Percentiles rank a stretch among this genome's conserved stretches.
Evolutionary conservation across 2,329 filamentous ascomycete genomes (phyloP).

Genomic region (Periconia macrospinosa): DNA sequence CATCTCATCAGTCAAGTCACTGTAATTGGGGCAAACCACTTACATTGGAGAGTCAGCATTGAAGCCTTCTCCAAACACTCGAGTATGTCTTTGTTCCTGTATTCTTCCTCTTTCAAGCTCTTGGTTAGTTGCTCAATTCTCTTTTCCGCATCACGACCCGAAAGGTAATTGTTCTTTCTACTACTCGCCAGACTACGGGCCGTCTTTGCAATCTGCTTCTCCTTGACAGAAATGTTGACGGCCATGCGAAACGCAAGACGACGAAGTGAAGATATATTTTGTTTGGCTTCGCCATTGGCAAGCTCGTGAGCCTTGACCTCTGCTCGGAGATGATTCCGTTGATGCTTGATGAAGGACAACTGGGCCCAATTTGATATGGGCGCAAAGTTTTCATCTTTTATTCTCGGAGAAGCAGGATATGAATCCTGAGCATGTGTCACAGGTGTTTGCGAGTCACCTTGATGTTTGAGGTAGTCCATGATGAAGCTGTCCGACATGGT

Average conservation of each 20-base stretch:
- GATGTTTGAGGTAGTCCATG: slow-evolving; percentile 26
- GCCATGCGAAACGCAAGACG: slow-evolving; percentile 43
- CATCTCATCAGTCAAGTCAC: slow-evolving; percentile 6
- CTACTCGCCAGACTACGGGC: slow-evolving; percentile 35
- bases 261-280: slow-evolving; percentile 37
- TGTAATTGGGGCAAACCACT: slow-evolving; percentile 3
- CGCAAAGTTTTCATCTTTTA: slow-evolving; percentile 24
- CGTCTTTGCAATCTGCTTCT: slow-evolving; percentile 39
- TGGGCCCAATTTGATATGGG: slow-evolving; percentile 42
- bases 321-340: slow-evolving; percentile 34
- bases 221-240: slow-evolving; percentile 44
- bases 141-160: slow-evolving; percentile 35
- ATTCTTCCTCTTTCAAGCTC: slow-evolving; percentile 35
- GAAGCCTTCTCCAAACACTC: slow-evolving; percentile 40
- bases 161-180: slow-evolving; percentile 34
- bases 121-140: slow-evolving; percentile 36
- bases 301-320: slow-evolving; percentile 38
- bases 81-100: slow-evolving; percentile 41
- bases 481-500: slow-evolving; percentile 41
- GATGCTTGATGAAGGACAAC: slow-evolving; percentile 38
- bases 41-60: slow-evolving; percentile 42
- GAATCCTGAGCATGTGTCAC: slow-evolving; percentile 8
- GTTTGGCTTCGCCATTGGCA: slow-evolving; percentile 37
- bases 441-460: background rate
- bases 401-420: slow-evolving; percentile 9